Conservation (phyloP, 371 early-diverging fungal genomes). For the Zancudomyces culisetae region DNA sequence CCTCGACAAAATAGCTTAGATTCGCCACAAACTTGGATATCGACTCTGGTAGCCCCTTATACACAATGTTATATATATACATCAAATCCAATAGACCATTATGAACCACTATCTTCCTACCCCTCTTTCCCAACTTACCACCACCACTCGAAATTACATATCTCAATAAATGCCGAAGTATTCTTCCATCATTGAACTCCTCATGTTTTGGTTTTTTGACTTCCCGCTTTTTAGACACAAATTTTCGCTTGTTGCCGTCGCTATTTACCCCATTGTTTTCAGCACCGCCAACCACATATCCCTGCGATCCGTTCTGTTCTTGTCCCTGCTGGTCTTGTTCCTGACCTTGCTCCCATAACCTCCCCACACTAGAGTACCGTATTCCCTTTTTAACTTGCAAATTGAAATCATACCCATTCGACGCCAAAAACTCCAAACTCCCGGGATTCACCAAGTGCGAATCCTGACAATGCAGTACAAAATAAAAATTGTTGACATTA, state of each 20-base stretch:
- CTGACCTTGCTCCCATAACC: not conserved
- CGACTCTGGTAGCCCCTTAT: slow-evolving; percentile 44
- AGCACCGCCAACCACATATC: not conserved
- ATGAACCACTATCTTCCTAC: slow-evolving; percentile 44
- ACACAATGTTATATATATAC: slow-evolving; percentile 71
- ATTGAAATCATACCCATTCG: slow-evolving; percentile 68
- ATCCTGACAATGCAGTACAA: slow-evolving; percentile 14
- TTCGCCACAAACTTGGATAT: slow-evolving; percentile 19
- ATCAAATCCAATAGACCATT: slow-evolving; percentile 80
- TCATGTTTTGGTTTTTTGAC: slow-evolving; percentile 5
- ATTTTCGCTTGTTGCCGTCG: not conserved
- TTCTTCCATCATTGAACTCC: slow-evolving; percentile 8
- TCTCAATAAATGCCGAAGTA: slow-evolving; percentile 12
- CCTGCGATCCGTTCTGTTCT: not conserved
- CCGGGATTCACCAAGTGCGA: slow-evolving; percentile 32
- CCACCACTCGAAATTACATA: slow-evolving; percentile 7
- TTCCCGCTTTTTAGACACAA: slow-evolving; percentile 7
- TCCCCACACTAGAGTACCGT: slow-evolving; percentile 27
- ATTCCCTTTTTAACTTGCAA: slow-evolving; percentile 51
- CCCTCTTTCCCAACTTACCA: not conserved
- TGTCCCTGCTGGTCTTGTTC: not conserved
- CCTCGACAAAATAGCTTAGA: slow-evolving; percentile 38
- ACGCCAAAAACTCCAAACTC: slow-evolving; percentile 54
- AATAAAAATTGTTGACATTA: slow-evolving; percentile 17
- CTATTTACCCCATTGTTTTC: not conserved